Evolutionary conservation across 192 early-diverging fungal genomes (phyloP), one percentile per base, ranked within the genome.

Genomic region (Umbelopsis sp.): DNA sequence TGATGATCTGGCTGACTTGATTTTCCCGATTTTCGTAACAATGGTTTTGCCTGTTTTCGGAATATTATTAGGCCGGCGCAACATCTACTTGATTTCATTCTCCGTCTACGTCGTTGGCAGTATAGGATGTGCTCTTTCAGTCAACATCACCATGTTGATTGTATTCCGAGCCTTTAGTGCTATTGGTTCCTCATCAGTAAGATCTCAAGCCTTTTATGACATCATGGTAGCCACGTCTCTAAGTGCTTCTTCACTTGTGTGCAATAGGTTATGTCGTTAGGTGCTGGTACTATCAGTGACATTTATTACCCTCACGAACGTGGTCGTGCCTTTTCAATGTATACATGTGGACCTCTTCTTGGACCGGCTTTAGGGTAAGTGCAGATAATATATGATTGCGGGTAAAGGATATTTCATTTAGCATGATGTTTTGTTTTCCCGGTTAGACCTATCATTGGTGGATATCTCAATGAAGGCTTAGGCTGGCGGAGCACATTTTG

Each of bases 401-500:
- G n/a, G n/a, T n/a, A n/a, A 29, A 3, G 11, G 22, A 71, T 41
- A 24, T 25, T 56, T 6, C 45, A 22, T 7, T 59, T 31, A 26
- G 29, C 32, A 26, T 8, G 10, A 26, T 45, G 16, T 38, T 21
- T 24, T 26, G 10, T 50, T 14, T 49, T 34, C 8, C 38, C 29
- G 2, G 11, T 4, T 20, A 69, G 78, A 10, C 75, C 79, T 4
- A 72, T 81, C 38, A 72, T 81, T 71, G 79, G 79, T 25, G 79
- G 79, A 6, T 73, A 74, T 52, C 34, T 81, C 6, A 81, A 73
- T 45, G 62, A 77, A 71, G 72, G 67, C 11, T 65, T 76, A n/a
- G 79, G 79, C 2, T 81, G 75, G 75, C 76, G 79, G 44, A 74
- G 72, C 34, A 81, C 51, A 20, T 77, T 81, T 53, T 81, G 70